A percentile compares a stretch with the other conserved stretches of the same genome.
Evolutionary conservation across 768 basidiomycete species (phyloP).

Genomic region (Mycena floridula): DNA sequence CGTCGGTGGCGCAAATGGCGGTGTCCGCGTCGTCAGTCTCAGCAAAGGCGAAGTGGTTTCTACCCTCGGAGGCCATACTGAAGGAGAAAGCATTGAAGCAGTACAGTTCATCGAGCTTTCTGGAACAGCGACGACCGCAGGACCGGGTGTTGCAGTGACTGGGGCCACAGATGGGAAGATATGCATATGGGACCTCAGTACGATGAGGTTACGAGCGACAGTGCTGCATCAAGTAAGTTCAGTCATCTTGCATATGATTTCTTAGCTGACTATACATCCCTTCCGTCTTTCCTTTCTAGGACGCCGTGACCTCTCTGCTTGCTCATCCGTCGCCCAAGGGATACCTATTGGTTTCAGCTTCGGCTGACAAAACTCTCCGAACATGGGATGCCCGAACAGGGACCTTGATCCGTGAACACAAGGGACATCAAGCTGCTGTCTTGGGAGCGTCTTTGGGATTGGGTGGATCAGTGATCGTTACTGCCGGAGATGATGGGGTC

Average conservation of each 20-base stretch:
- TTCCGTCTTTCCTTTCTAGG: conserved; percentile 57
- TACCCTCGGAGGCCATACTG: conserved; percentile 75
- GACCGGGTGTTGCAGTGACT: conserved; percentile 66
- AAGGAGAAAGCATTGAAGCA: conserved; percentile 86
- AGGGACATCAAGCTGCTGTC: conserved; percentile 75
- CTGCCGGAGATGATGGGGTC: conserved; percentile 85
- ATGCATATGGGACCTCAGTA: conserved; percentile 90
- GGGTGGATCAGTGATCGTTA: conserved; percentile 69
- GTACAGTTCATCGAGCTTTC: conserved; percentile 78
- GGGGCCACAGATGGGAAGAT: conserved; percentile 93
- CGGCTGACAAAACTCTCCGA: conserved; percentile 78
- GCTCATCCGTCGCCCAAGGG: conserved; percentile 69
- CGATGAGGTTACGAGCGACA: conserved; percentile 77
- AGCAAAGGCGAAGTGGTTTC: conserved; percentile 80
- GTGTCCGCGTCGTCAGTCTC: conserved; percentile 82
- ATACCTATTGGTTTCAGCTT: conserved; percentile 78
- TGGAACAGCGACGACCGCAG: conserved; percentile 39
- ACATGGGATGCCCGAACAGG: conserved; percentile 95
- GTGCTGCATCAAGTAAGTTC: conserved; percentile 60
- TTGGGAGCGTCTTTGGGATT: conserved; percentile 69
- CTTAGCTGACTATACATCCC: conserved; percentile 8
- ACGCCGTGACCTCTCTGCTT: conserved; percentile 79
- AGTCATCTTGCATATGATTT: conserved; percentile 5
- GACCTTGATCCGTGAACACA: conserved; percentile 67
- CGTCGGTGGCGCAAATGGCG: conserved; percentile 81